A percentile compares a stretch with the other conserved stretches of the same genome.
Conservation (phyloP, 2,329 filamentous ascomycete species). For the Blastomyces gilchristii region DNA sequence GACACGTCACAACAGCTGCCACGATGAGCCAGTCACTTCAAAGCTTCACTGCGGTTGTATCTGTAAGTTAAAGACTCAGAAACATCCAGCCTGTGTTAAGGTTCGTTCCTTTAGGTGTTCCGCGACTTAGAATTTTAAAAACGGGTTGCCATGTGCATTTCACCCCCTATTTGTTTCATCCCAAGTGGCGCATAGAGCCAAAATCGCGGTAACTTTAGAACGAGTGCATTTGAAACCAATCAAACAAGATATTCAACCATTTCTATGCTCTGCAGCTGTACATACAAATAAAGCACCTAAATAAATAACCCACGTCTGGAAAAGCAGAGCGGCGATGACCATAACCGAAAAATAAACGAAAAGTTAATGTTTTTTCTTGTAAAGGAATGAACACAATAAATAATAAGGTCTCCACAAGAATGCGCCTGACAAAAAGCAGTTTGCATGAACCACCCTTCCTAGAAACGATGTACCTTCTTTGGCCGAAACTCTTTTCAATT, state of each 20-base stretch:
- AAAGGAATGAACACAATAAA: not conserved
- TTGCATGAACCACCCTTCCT: not conserved
- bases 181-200: not conserved
- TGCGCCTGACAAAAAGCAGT: not conserved
- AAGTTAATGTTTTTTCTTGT: not conserved
- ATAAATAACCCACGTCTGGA: not conserved
- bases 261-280: not conserved
- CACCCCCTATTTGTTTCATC: not conserved
- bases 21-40: constrained; percentile 2
- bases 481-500: not conserved
- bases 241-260: constrained; percentile 1
- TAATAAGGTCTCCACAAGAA: not conserved
- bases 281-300: not conserved
- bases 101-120: no score
- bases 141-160: not conserved
- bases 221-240: not conserved
- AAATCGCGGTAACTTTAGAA: not conserved
- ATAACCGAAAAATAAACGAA: not conserved
- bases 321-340: not conserved
- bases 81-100: not conserved
- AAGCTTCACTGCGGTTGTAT: not conserved
- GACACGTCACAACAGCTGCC: not conserved
- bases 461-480: not conserved
- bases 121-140: no score
- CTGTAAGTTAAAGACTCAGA: not conserved